Percentiles rank a stretch among this genome's conserved stretches.
phyloP scores from a whole-genome alignment of 495 filamentous ascomycete species.

The Aspergillus nidulans region DNA sequence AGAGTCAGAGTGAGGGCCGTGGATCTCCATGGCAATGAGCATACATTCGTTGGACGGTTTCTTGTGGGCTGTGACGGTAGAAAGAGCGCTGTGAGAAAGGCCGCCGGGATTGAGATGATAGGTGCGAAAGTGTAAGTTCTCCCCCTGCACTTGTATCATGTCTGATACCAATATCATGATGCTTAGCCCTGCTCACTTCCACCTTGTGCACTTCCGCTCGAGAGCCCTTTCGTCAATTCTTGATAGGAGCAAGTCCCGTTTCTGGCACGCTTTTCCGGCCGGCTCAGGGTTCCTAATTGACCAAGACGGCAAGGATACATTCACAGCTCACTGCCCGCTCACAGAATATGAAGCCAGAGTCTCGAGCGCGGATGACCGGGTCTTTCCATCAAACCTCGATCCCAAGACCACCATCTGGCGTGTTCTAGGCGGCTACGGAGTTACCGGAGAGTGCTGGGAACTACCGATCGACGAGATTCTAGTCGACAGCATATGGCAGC shows the following conservation, averaged over 20 bases:
- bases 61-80: slow-evolving; percentile 26
- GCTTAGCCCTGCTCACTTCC: slow-evolving; percentile 18
- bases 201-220: slow-evolving; percentile 31
- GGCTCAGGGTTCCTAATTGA: slow-evolving; percentile 19
- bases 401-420: slow-evolving; percentile 20
- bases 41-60: slow-evolving; percentile 14
- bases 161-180: background rate
- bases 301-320: slow-evolving; percentile 31
- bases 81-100: slow-evolving; percentile 19
- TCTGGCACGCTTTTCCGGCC: slow-evolving; percentile 28
- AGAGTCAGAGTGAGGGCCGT: slow-evolving; percentile 13
- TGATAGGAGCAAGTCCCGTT: slow-evolving; percentile 13
- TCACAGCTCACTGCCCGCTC: slow-evolving; percentile 22
- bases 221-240: slow-evolving; percentile 18
- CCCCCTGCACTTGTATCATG: background rate
- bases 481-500: slow-evolving; percentile 20
- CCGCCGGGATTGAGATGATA: slow-evolving; percentile 17
- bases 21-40: slow-evolving; percentile 4
- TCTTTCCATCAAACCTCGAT: slow-evolving; percentile 3
- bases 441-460: background rate
- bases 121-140: slow-evolving; percentile 22
- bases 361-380: too few species aligned
- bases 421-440: slow-evolving; percentile 18
- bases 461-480: slow-evolving; percentile 32
- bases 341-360: slow-evolving; percentile 9